Percentiles rank a stretch among this genome's conserved stretches.
Conservation (phyloP, 768 basidiomycete species). For the Lactarius pseudohatsudake region DNA sequence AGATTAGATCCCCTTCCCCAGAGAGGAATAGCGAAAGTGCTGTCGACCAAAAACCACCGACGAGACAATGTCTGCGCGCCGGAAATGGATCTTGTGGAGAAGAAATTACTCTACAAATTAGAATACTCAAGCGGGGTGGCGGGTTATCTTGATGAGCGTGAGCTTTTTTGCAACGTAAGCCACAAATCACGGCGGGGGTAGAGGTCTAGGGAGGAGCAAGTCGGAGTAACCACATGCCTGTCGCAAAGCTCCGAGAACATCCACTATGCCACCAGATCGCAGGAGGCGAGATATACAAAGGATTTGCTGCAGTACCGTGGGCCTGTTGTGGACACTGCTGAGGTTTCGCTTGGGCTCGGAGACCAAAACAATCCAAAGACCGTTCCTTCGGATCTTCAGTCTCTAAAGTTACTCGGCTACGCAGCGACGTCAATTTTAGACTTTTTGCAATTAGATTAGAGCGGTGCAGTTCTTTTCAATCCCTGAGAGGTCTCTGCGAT, state of each 20-base stretch:
- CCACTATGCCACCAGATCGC: conserved; percentile 3
- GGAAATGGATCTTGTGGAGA: background rate
- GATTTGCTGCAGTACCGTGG: background rate
- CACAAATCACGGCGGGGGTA: background rate
- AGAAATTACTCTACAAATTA: background rate
- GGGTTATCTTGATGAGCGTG: background rate
- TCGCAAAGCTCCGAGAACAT: background rate
- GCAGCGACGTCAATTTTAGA: background rate
- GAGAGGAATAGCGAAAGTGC: background rate
- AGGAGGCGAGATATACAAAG: background rate
- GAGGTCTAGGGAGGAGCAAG: background rate
- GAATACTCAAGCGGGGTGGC: background rate
- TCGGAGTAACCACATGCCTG: background rate
- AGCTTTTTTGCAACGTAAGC: background rate
- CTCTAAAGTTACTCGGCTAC: background rate
- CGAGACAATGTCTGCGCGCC: background rate
- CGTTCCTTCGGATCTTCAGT: background rate
- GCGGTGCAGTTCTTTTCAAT: background rate
- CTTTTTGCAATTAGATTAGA: background rate
- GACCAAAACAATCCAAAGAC: background rate
- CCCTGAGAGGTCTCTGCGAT: background rate
- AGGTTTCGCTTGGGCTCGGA: conserved; percentile 1
- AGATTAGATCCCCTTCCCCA: background rate
- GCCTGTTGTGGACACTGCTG: background rate
- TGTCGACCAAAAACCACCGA: background rate